These are phyloP conservation scores for Chaetomidium leptoderma DNA, from an alignment of 495 filamentous ascomycete species.

Conservation along the genomic window DNA sequence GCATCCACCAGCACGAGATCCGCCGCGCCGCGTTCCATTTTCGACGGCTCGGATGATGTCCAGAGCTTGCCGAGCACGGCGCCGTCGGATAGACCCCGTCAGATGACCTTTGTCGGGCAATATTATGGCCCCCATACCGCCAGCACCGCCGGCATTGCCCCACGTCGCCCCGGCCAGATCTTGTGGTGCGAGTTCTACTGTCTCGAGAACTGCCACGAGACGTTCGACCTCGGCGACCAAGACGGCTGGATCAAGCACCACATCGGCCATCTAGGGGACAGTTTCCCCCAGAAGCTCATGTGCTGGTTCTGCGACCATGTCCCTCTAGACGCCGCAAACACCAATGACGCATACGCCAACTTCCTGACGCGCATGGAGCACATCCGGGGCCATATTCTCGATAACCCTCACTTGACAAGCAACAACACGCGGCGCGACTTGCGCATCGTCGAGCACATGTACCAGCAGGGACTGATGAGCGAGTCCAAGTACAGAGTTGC, in stretches of 20 bases:
- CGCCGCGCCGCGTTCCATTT: slow-evolving; percentile 10
- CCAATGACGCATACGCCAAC: slow-evolving; percentile 15
- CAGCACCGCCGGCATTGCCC: neutral
- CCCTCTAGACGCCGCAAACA: slow-evolving; percentile 19
- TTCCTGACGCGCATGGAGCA: slow-evolving; percentile 45
- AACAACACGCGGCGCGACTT: slow-evolving; percentile 41
- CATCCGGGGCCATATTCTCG: slow-evolving; percentile 37
- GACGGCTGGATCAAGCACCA: slow-evolving; percentile 45
- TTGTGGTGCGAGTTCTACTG: slow-evolving; percentile 43
- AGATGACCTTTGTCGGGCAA: slow-evolving; percentile 4
- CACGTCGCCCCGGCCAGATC: neutral
- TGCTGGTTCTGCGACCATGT: slow-evolving; percentile 49
- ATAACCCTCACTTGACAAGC: slow-evolving; percentile 15
- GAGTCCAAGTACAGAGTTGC: slow-evolving; percentile 6
- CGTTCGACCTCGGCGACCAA: slow-evolving; percentile 36
- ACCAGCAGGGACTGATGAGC: slow-evolving; percentile 17
- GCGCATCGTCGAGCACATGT: slow-evolving; percentile 33
- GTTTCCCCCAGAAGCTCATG: slow-evolving; percentile 32
- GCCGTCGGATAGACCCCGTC: neutral
- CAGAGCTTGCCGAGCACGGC: slow-evolving; percentile 6
- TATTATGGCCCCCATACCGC: neutral
- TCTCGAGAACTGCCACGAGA: slow-evolving; percentile 24
- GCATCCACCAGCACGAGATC: slow-evolving; percentile 9
- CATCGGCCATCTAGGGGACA: slow-evolving; percentile 27
- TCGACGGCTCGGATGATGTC: slow-evolving; percentile 4